phyloP scores from a whole-genome alignment of 352 stramenopile genomes.

The Pythium aquatile region DNA sequence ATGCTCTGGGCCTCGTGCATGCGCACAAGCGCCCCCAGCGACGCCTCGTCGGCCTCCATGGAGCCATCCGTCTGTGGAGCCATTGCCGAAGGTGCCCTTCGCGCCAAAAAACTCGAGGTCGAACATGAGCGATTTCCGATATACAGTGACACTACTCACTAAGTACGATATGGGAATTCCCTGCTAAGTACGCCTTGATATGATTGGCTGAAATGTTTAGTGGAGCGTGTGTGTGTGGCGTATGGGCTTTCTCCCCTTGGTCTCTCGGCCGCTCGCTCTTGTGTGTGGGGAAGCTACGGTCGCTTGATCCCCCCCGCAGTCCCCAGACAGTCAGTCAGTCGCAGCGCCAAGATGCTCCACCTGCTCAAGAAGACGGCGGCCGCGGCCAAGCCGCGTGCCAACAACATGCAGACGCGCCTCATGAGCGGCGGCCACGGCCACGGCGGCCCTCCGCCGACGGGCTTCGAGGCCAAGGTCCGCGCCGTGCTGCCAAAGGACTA shows the following conservation, averaged over 20 bases:
- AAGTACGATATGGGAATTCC: conserved; percentile 10
- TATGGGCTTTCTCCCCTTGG: neutral
- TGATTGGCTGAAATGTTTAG: conserved; percentile 25
- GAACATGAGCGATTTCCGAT: neutral
- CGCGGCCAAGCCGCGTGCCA: conserved; percentile 44
- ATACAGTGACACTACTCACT: neutral
- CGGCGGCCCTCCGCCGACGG: conserved; percentile 54
- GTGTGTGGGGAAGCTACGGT: conserved; percentile 2
- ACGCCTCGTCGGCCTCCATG: conserved; percentile 5
- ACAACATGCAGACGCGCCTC: conserved; percentile 58
- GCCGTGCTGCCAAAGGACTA: conserved; percentile 82
- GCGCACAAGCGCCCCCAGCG: conserved; percentile 31
- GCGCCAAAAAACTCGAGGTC: conserved; percentile 8
- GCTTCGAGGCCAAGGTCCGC: conserved; percentile 85
- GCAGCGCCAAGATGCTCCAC: conserved; percentile 53
- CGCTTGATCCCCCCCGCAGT: conserved; percentile 1
- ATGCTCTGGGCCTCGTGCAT: conserved; percentile 21
- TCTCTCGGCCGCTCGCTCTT: conserved; percentile 7
- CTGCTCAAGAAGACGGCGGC: conserved; percentile 72
- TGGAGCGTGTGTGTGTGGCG: conserved; percentile 18
- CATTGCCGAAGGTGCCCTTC: conserved; percentile 10
- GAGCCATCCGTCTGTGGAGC: neutral
- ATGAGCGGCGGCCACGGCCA: conserved; percentile 73
- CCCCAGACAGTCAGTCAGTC: conserved; percentile 16
- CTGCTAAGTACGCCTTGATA: conserved; percentile 17